A percentile compares a stretch with the other conserved stretches of the same genome.
These are phyloP conservation scores for Astragalus glycyphyllos DNA, from an alignment of 306 rosid species.

Conservation along the genomic window DNA sequence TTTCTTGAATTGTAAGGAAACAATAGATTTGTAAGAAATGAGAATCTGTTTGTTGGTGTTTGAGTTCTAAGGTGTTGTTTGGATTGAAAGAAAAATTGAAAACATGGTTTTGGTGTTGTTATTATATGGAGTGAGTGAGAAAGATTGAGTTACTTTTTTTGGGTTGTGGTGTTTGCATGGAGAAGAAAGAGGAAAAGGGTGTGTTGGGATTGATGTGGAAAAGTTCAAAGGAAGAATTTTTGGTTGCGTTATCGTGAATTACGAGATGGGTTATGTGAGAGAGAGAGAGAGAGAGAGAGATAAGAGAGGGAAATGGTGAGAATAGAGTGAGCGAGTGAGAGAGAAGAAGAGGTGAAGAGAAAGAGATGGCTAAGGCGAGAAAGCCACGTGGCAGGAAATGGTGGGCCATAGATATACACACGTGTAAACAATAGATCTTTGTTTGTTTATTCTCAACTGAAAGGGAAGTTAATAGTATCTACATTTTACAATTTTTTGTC, in stretches of 20 bases:
- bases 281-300: constrained; percentile 1
- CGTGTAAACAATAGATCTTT: constrained; percentile 45
- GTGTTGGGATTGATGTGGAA: constrained; percentile 15
- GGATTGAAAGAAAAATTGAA: neutral
- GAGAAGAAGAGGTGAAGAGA: constrained; percentile 37
- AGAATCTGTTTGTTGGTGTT: neutral
- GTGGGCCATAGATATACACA: constrained; percentile 47
- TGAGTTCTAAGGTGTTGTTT: neutral
- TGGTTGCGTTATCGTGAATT: neutral
- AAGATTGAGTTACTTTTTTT: neutral
- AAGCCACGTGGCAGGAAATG: constrained; percentile 48
- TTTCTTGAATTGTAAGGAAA: constrained; percentile 43
- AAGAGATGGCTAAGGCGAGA: constrained; percentile 44
- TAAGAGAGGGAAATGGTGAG: constrained; percentile 8
- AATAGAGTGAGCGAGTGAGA: neutral
- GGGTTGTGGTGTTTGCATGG: neutral
- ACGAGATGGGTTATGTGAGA: constrained; percentile 25
- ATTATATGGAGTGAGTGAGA: neutral
- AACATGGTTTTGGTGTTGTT: constrained; percentile 3
- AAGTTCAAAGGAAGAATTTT: constrained; percentile 16
- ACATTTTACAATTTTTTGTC: too few species aligned
- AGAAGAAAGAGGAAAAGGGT: constrained; percentile 19
- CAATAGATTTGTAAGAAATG: neutral
- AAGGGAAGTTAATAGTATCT: too few species aligned
- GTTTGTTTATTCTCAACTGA: neutral